Evolutionary conservation across 2,329 filamentous ascomycete genomes (phyloP).

Genomic region (Penicillium thymicola): DNA sequence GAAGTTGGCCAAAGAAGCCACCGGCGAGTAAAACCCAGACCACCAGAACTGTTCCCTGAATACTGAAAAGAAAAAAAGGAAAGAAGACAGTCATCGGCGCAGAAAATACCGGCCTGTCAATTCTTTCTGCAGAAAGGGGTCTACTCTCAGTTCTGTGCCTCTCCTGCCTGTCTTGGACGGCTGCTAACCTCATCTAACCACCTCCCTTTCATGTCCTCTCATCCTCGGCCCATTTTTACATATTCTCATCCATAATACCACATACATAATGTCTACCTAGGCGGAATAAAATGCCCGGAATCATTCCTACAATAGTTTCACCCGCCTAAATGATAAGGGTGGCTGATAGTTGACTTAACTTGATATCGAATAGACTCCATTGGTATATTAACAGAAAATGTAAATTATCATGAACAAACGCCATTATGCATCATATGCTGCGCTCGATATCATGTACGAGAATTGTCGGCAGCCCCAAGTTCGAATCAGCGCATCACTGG

Average conservation of each 20-base stretch:
- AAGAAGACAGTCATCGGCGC: not conserved
- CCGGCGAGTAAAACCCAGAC: constrained; percentile 11
- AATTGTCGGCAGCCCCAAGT: not conserved
- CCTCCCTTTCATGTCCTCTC: not conserved
- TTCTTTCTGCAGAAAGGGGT: too few relatives aligned
- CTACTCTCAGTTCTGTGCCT: not conserved
- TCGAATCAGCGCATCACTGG: constrained; percentile 78
- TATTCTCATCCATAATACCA: not conserved
- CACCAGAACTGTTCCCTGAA: not conserved
- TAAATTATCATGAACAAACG: constrained; percentile 17
- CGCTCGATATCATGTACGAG: constrained; percentile 5
- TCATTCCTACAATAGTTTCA: not conserved
- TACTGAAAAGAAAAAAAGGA: too few relatives aligned
- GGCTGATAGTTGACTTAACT: not conserved
- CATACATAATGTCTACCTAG: not conserved
- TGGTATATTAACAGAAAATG: constrained; percentile 14
- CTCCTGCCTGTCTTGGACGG: not conserved
- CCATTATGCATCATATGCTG: constrained; percentile 17
- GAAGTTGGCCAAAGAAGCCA: constrained; percentile 83
- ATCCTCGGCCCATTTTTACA: not conserved
- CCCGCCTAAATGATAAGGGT: not conserved
- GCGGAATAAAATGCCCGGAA: not conserved
- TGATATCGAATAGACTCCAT: constrained; percentile 7
- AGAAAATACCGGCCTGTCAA: constrained; percentile 8
- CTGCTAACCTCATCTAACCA: not conserved